phyloP scores from a whole-genome alignment of 73 alveolate species.

The Tetrahymena thermophila region DNA sequence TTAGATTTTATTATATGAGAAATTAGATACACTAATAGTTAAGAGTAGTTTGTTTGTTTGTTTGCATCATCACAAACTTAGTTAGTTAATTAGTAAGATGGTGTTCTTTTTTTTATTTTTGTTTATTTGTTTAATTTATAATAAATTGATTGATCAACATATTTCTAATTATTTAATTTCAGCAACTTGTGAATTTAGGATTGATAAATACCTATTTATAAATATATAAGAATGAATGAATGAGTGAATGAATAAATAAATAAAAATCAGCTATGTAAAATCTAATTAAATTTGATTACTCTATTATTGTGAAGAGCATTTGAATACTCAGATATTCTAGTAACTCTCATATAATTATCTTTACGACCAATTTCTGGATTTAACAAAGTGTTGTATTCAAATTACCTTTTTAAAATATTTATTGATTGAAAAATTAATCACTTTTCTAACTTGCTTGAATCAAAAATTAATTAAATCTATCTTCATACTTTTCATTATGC shows the following conservation, averaged over 20 bases:
- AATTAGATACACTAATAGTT: not conserved
- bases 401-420: not conserved
- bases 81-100: not conserved
- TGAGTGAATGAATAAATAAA: not conserved
- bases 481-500: slow-evolving; percentile 12
- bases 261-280: not conserved
- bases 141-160: not conserved
- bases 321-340: slow-evolving; percentile 39
- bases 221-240: too few species aligned
- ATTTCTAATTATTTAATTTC: not conserved
- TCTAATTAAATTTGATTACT: not conserved
- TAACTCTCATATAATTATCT: slow-evolving; percentile 39
- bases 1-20: not conserved
- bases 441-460: too few species aligned
- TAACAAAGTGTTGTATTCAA: slow-evolving; percentile 4
- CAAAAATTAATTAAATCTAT: not conserved
- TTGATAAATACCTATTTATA: slow-evolving; percentile 13
- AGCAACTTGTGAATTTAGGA: slow-evolving; percentile 46
- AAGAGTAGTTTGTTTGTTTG: not conserved
- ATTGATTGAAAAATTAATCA: too few species aligned
- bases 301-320: slow-evolving; percentile 42
- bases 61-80: not conserved
- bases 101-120: not conserved
- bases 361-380: slow-evolving; percentile 35
- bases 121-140: not conserved